phyloP scores from a whole-genome alignment of 2,329 filamentous ascomycete species.

The Calonectria naviculata region DNA sequence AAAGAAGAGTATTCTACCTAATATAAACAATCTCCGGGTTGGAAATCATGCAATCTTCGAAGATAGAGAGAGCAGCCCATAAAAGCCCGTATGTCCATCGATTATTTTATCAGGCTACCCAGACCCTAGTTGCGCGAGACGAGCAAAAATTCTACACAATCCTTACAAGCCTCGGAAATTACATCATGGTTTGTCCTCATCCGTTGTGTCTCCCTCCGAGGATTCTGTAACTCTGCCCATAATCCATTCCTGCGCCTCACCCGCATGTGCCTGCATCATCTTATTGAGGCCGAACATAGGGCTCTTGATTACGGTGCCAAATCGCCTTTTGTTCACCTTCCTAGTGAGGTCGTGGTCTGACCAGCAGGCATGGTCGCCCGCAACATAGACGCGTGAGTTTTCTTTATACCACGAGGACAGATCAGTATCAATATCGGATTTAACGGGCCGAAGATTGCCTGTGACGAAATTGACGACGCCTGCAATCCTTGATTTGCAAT shows the following conservation, averaged over 20 bases:
- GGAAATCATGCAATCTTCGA: too few species aligned
- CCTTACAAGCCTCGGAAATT: slow-evolving; percentile 3
- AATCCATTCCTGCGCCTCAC: slow-evolving; percentile 65
- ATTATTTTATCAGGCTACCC: not conserved
- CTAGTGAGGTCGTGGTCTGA: slow-evolving; percentile 67
- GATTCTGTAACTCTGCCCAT: slow-evolving; percentile 48
- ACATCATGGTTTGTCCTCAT: slow-evolving; percentile 55
- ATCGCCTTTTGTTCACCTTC: slow-evolving; percentile 70
- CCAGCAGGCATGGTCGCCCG: slow-evolving; percentile 82
- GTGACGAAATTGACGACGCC: slow-evolving; percentile 86
- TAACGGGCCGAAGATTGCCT: slow-evolving; percentile 80
- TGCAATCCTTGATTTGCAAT: slow-evolving; percentile 75
- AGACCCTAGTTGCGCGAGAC: not conserved
- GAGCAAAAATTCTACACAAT: slow-evolving; percentile 2
- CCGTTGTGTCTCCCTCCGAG: slow-evolving; percentile 57
- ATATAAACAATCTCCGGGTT: too few species aligned
- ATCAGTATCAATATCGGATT: slow-evolving; percentile 79
- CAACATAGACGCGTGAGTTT: slow-evolving; percentile 84
- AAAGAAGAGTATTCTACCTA: too few species aligned
- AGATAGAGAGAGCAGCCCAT: not conserved
- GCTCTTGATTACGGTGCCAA: slow-evolving; percentile 68
- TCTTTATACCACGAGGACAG: slow-evolving; percentile 86
- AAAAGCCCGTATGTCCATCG: not conserved
- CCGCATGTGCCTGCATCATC: slow-evolving; percentile 68
- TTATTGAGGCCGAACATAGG: slow-evolving; percentile 58